These are phyloP conservation scores for Medicago truncatula DNA, from an alignment of 306 rosid species.

Conservation along the genomic window DNA sequence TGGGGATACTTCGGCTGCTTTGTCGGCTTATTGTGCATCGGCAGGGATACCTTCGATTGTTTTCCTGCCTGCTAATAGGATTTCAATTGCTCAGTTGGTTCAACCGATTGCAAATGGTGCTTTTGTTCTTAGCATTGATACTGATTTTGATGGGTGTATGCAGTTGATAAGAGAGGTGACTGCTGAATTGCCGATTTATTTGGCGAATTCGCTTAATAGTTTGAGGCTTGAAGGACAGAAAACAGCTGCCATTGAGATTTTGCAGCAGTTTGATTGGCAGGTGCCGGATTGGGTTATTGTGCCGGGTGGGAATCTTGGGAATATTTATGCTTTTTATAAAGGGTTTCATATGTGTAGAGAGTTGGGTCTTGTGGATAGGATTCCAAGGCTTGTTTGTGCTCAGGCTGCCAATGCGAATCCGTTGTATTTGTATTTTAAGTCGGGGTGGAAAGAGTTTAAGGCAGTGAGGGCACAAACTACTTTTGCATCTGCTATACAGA, in stretches of 20 bases:
- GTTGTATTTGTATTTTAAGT: constrained; percentile 63
- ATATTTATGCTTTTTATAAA: constrained; percentile 86
- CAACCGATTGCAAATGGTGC: constrained; percentile 92
- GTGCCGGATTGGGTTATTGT: constrained; percentile 93
- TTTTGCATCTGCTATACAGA: constrained; percentile 83
- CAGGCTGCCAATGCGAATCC: constrained; percentile 92
- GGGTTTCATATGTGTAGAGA: constrained; percentile 84
- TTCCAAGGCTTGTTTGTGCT: constrained; percentile 93
- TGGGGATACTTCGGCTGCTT: constrained; percentile 81
- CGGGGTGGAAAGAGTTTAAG: constrained; percentile 80
- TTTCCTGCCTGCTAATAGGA: constrained; percentile 69
- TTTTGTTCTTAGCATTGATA: constrained; percentile 74
- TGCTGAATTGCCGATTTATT: constrained; percentile 70
- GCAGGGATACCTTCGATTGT: constrained; percentile 81
- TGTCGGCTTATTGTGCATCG: constrained; percentile 78
- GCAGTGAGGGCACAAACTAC: constrained; percentile 65
- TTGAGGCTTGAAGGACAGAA: constrained; percentile 85
- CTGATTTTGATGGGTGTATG: constrained; percentile 93
- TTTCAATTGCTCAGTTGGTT: constrained; percentile 78
- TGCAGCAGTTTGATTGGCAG: constrained; percentile 89
- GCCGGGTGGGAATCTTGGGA: constrained; percentile 82
- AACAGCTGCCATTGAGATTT: constrained; percentile 83
- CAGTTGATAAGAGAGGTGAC: constrained; percentile 77
- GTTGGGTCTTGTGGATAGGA: constrained; percentile 75
- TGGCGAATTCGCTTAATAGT: constrained; percentile 75